These are phyloP conservation scores for Suillus luteus DNA, from an alignment of 768 basidiomycete species.

Conservation along the genomic window DNA sequence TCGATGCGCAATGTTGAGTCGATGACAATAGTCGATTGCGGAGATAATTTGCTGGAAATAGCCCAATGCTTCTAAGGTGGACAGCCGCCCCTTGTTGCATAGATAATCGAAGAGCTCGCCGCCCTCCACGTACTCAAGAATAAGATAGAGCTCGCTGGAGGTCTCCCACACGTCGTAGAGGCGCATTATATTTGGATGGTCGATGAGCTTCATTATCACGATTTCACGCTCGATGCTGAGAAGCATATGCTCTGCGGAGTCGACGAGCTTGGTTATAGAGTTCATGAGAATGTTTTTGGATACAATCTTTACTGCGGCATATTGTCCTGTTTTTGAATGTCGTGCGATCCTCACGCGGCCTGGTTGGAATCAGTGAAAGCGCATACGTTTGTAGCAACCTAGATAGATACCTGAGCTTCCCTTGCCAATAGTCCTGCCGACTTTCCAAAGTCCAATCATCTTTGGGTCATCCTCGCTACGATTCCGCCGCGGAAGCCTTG, in stretches of 20 bases:
- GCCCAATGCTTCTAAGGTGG: constrained; percentile 68
- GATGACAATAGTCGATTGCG: constrained; percentile 90
- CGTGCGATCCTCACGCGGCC: constrained; percentile 90
- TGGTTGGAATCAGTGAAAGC: constrained; percentile 30
- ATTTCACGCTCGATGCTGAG: constrained; percentile 91
- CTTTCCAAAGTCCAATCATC: constrained; percentile 80
- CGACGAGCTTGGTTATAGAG: constrained; percentile 67
- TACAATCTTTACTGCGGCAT: constrained; percentile 94
- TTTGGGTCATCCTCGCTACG: constrained; percentile 50
- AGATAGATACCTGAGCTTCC: constrained; percentile 67
- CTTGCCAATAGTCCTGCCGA: constrained; percentile 81
- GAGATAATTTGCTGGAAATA: constrained; percentile 95
- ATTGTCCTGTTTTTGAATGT: constrained; percentile 84
- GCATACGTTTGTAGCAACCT: background rate
- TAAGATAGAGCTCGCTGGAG: constrained; percentile 81
- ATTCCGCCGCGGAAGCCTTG: constrained; percentile 33
- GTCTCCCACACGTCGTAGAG: constrained; percentile 99
- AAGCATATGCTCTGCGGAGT: constrained; percentile 74
- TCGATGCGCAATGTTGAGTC: constrained; percentile 92
- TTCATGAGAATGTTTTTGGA: constrained; percentile 68
- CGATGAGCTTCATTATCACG: constrained; percentile 95
- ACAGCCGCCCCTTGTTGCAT: constrained; percentile 73
- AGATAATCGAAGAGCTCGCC: constrained; percentile 95
- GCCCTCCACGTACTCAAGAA: constrained; percentile 93
- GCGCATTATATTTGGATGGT: constrained; percentile 92